Conservation (phyloP, 176 grass and related monocot species). For the Musa beccarii region DNA sequence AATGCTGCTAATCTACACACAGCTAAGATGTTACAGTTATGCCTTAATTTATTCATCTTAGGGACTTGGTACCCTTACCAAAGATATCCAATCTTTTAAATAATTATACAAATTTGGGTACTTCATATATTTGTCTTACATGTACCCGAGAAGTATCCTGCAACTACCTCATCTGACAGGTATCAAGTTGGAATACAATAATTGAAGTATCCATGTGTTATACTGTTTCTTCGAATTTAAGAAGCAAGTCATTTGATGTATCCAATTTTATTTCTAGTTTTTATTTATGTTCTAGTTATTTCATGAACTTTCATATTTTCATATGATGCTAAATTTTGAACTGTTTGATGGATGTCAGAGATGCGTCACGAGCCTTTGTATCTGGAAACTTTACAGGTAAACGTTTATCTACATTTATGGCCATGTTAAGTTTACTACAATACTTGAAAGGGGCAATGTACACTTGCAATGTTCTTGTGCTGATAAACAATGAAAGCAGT, state of each 20-base stretch:
- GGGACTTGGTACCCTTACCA: not conserved
- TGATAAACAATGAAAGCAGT: not conserved
- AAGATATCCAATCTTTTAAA: not conserved
- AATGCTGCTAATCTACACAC: too few species aligned
- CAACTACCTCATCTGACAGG: not conserved
- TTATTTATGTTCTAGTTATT: constrained; percentile 26
- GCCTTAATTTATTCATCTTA: not conserved
- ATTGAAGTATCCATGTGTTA: not conserved
- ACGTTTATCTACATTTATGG: not conserved
- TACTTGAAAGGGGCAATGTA: too few species aligned
- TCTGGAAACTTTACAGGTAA: constrained; percentile 97
- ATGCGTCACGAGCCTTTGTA: constrained; percentile 84
- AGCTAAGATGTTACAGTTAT: not conserved
- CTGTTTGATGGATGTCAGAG: constrained; percentile 35
- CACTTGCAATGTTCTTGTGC: not conserved
- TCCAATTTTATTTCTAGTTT: constrained; percentile 7
- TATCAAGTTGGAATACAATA: not conserved
- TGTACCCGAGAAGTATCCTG: not conserved
- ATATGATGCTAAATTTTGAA: constrained; percentile 2
- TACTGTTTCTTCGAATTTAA: not conserved
- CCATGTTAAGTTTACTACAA: not conserved
- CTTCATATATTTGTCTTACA: not conserved
- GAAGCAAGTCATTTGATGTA: not conserved
- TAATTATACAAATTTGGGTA: not conserved
- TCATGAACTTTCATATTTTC: constrained; percentile 4